Evolutionary conservation across 106 monocot genomes (phyloP), one percentile per base, ranked within the genome.

Genomic region (Narthecium ossifragum): DNA sequence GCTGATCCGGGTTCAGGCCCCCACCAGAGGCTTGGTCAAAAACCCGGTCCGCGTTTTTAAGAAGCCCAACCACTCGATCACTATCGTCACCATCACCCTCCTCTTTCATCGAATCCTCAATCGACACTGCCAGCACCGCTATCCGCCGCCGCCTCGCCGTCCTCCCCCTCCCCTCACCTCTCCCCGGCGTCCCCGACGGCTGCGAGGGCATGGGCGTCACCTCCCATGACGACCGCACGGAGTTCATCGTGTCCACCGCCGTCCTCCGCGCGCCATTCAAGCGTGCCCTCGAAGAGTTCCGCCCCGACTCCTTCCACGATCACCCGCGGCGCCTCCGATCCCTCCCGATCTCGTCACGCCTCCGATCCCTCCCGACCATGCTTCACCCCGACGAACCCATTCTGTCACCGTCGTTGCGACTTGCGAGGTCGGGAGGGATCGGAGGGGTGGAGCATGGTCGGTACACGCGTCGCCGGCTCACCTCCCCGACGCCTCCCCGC

Each of bases 251-350:
- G 1, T 73, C 64, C 9, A 2, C 51, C 12, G 8, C 23, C 11
- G 1, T 23, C 0, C 29, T 73, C 60, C 50, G 50, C 29, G 25
- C 48, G 4, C 57, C 65, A 0, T 52, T 70, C 54, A 53, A 60
- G 1, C 21, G 21, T 7, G 33, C 53, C 14, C 46, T 79, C 30
- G 4, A 6, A 14, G 51, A 65, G 8, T 64, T 65, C 43, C 63
- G 7, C 18, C 71, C 82, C 1, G 64, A 74, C 31, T 68, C 46
- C 57, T 31, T 82, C 24, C 54, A 79, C 26, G 33, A 62, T 72
- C 1, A 49, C 34, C 40, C 53, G 67, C 22, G 27, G 69, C 24
- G 73, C 79, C 5, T 8, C 22, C 1, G 63, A 46, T 15, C 32
- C 63, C 13, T 45, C 57, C 21, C 45, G 70, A 4, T 66, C 70